Base-by-base conservation (phyloP, 768 basidiomycete species). In the Rhizopogon vinicolor region DNA sequence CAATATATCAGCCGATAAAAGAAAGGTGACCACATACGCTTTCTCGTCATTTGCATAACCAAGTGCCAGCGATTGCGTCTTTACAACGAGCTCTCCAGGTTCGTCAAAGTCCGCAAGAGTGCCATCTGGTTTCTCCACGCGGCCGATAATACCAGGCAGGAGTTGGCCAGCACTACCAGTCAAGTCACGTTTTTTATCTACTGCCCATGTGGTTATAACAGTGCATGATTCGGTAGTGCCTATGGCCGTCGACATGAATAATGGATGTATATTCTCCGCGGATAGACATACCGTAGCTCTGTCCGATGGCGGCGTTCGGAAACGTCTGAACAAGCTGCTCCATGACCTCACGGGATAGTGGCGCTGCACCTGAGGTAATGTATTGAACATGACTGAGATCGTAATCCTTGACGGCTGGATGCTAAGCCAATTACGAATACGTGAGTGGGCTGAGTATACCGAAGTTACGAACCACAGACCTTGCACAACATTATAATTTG, bases 171-270 rank as follows among this genome's bases (percentile, higher is more conserved):
- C 78, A 60, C 80, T 77, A 12, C 86, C 86, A 33, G 78, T 71
- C 35, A 71, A 1, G 74, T 80, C 56, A 74, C 79, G 58, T 77
- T 64, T 62, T 69, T 75, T 61, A 71, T 74, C 48, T 63, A 71
- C 69, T 29, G 76, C 76, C 58, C 81, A 64, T 53, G 80, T 73
- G 12, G 76, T 68, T 52, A 87, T 64, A 0, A 81, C 76, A 0
- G 83, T 80, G 55, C 74, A 76, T 3, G 84, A 82, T 66, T 88
- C 87, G 3, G 87, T 88, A 56, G 85, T 75, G 19, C 87, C 85
- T 85, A 44, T 18, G 25, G 10, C 14, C 5, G 7, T 22, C 8
- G 5, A 22, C 8, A 53, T 37, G 3, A 54, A 37, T 4, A 1
- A 40, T 61, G 4, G 49, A 41, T 25, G 4, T 7, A 44, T 33